Conservation (phyloP, 768 basidiomycete species). For the Trametes cinnabarina region DNA sequence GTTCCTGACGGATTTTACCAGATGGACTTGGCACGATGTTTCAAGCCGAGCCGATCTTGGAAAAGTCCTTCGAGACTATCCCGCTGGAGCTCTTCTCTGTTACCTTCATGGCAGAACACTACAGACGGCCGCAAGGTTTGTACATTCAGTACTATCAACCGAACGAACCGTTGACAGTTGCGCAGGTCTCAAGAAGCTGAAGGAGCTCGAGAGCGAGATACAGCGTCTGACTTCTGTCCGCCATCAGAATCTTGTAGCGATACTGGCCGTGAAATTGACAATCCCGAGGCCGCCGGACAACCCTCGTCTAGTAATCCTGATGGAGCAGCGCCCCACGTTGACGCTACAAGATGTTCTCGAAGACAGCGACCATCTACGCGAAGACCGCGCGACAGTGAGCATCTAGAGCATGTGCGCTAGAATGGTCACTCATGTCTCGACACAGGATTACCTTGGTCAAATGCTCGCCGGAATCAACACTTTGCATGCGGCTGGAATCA, state of each 20-base stretch:
- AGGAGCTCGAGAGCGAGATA: slow-evolving; percentile 63
- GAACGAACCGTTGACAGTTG: neutral
- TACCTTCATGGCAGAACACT: slow-evolving; percentile 67
- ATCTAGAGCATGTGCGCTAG: neutral
- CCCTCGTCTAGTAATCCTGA: slow-evolving; percentile 62
- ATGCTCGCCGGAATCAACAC: slow-evolving; percentile 68
- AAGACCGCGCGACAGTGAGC: slow-evolving; percentile 66
- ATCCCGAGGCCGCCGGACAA: slow-evolving; percentile 47
- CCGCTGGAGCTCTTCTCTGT: slow-evolving; percentile 69
- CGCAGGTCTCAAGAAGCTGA: slow-evolving; percentile 68
- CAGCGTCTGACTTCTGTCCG: slow-evolving; percentile 55
- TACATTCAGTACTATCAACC: neutral
- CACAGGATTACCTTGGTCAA: slow-evolving; percentile 73
- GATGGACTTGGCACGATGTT: slow-evolving; percentile 67
- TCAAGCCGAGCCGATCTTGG: slow-evolving; percentile 73
- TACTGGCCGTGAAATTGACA: slow-evolving; percentile 66
- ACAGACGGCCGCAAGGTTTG: slow-evolving; percentile 59
- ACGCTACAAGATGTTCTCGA: slow-evolving; percentile 74
- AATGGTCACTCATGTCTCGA: neutral
- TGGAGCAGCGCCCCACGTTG: slow-evolving; percentile 67
- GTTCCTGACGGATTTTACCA: slow-evolving; percentile 22
- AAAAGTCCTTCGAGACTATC: slow-evolving; percentile 44
- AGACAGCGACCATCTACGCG: slow-evolving; percentile 70
- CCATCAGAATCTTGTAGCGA: slow-evolving; percentile 62
- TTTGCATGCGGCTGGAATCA: slow-evolving; percentile 59